Conservation (phyloP, 2,329 filamentous ascomycete genomes). For the Trichoderma sp. region DNA sequence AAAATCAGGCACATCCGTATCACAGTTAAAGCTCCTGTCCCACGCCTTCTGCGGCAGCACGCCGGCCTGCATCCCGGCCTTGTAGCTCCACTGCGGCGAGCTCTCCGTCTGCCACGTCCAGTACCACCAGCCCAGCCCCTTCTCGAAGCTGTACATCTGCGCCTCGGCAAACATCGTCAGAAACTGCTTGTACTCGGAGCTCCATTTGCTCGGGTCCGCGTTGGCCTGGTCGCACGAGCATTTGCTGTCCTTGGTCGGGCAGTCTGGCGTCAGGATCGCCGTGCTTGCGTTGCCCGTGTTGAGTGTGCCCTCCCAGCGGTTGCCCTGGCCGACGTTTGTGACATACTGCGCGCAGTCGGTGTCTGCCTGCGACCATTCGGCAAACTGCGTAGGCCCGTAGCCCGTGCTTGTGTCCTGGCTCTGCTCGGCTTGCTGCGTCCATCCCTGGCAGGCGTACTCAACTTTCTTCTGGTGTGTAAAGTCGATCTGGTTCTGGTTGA, state of each 20-base stretch:
- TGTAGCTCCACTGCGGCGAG: slow-evolving; percentile 89
- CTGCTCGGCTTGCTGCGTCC: slow-evolving; percentile 75
- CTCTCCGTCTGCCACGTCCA: slow-evolving; percentile 97
- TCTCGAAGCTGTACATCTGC: slow-evolving; percentile 93
- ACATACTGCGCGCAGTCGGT: slow-evolving; percentile 87
- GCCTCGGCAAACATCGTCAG: slow-evolving; percentile 89
- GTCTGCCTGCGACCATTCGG: slow-evolving; percentile 97
- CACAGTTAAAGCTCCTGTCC: slow-evolving; percentile 69
- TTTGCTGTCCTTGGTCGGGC: slow-evolving; percentile 63
- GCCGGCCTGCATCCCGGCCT: slow-evolving; percentile 73
- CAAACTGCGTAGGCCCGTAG: slow-evolving; percentile 91
- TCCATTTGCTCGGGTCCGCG: slow-evolving; percentile 68
- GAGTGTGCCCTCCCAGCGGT: slow-evolving; percentile 88
- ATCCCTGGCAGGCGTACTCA: slow-evolving; percentile 81
- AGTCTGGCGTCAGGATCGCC: slow-evolving; percentile 69
- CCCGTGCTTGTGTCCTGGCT: slow-evolving; percentile 74
- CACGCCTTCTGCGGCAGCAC: slow-evolving; percentile 79
- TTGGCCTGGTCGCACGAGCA: slow-evolving; percentile 81
- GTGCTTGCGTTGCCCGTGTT: slow-evolving; percentile 64
- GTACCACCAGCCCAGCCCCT: slow-evolving; percentile 97
- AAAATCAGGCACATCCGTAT: slow-evolving; percentile 57
- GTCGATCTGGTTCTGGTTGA: slow-evolving; percentile 85
- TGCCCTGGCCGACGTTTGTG: slow-evolving; percentile 87
- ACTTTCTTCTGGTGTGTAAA: slow-evolving; percentile 82
- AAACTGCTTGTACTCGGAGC: slow-evolving; percentile 77